Base-by-base conservation (phyloP, 2,329 filamentous ascomycete genomes). In the Hyphodiscus sp. region DNA sequence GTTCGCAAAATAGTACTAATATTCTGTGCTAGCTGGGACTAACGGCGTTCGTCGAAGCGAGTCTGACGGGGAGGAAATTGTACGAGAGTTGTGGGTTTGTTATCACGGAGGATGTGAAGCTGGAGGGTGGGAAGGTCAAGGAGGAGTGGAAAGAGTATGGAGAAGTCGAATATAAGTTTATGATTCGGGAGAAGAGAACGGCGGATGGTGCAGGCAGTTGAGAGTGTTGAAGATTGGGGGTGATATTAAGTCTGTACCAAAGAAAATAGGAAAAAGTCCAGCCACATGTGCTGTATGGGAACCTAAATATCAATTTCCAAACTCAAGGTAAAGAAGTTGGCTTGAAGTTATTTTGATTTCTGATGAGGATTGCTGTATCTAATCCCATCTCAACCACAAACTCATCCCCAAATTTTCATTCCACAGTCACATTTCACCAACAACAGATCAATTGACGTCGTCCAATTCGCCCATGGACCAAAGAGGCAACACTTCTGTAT, bases 41-140 rank as follows among this genome's bases (percentile, higher is more conserved):
- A 10, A 59, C 59, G 50, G 51, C 47, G n/a, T 65, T 58, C 49
- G 56, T 68, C 2, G 65, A 67, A 18, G 58, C 65, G 33, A 59
- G 53, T 41, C 11, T 29, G 11, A 29, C 41, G 16, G 61, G 55
- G 41, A 54, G 49, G 38, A 50, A 49, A 20, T 47, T 59, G 44
- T 64, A 54, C 68, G 61, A 61, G 54, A 57, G 43, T 26, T 41
- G n/a, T 58, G 68, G 53, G 53, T 66, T 52, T 61, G 61, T 47
- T 59, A 56, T 38, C 55, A 57, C 20, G 46, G 50, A 56, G 16
- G 54, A 58, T 41, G 49, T 61, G 10, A 26, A 61, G 18, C 42
- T 58, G 16, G 47, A 47, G 33, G 65, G 62, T 30, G 58, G 60
- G 41, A 58, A 55, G 33, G 58, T 49, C 16, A 58, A 59, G 26